Base-by-base conservation (phyloP, 2,329 filamentous ascomycete genomes). In the Alternaria longipes region DNA sequence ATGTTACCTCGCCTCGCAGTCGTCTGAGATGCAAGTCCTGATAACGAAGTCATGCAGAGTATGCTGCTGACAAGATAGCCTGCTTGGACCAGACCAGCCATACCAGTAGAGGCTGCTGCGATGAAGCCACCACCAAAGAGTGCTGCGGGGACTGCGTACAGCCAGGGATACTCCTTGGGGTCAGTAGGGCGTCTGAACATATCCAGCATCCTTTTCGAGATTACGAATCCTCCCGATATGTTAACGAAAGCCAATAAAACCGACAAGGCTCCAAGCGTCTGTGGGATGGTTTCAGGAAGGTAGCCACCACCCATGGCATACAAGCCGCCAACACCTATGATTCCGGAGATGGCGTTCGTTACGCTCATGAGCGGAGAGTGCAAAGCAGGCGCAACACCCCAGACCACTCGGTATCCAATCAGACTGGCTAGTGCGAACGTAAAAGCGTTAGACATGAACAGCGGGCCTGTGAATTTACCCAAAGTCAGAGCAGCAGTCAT, bases 341-440 rank as follows among this genome's bases (percentile, higher is more conserved):
- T 81, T 79, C 90, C 92, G 32, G 92, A 95, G 69, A 97, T 97
- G 28, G 93, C 93, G 76, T 97, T 97, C 8, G 93, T 97, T 36
- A 96, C 93, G 68, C 91, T 94, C 93, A 97, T 97, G 5, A 97
- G 82, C 1, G 93, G 93, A 2, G 91, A 94, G 77, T 97, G 93
- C 5, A 97, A 84, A 36, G 93, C 92, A 8, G 93, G 93, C 0
- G 84, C 82, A 12, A 97, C 93, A 54, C 92, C 92, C 93, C 93
- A 97, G 24, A 97, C 91, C 6, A 92, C 92, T 50, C 93, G 87
- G 74, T 97, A 97, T 8, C 93, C 93, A 65, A 97, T 93, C 28
- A 97, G 82, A 70, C 92, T 91, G 49, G 93, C 92, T 46, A 97
- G 83, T 16, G 90, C 89, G 77, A 95, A 95, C 0, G 91, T 94